Base-by-base conservation (phyloP, 345 rosid species). In the Salix viminalis region DNA sequence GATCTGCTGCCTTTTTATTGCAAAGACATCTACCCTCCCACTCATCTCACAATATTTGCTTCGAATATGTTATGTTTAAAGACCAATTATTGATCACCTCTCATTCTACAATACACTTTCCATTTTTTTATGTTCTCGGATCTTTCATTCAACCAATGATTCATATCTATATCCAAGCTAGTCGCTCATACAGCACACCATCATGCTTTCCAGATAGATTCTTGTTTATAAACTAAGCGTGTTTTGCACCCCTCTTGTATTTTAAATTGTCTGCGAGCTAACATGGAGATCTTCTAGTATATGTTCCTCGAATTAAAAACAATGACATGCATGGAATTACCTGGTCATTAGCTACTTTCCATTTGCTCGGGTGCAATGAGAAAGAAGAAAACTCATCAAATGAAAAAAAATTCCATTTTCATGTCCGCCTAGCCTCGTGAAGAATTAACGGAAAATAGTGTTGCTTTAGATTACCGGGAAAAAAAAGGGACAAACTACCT, bases 331-430 rank as follows among this genome's bases (percentile, higher is more conserved):
- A 81, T 10, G 67, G 72, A 30, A 56, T 66, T 77, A 89, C 96
- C 96, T 84, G 93, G 80, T 91, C 93, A 60, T 54, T 81, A 62
- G 89, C 87, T 62, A 80, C 82, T 80, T 85, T 89, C 93, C 96
- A 91, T 79, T 88, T n/a, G n/a, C n/a, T 88, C 26, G 91, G 36
- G 86, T 86, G 87, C 96, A 89, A 79, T 89, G 88, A 79, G 96
- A 89, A 54, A 91, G 91, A 76, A 89, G 90, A 81, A 91, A 91
- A 82, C 91, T 88, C 90, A 86, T 88, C 80, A 91, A 77, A 79
- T 91, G 96, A 78, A 91, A 91, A 91, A 24, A 78, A 91, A 83
- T 82, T 91, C 96, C 96, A 87, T 88, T 78, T 86, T 91, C 82
- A 89, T 82, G 77, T 89, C 96, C 12, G 88, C 91, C 89, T 87